Evolutionary conservation across 441 rosid genomes (phyloP).

Genomic region (Populus trichocarpa): DNA sequence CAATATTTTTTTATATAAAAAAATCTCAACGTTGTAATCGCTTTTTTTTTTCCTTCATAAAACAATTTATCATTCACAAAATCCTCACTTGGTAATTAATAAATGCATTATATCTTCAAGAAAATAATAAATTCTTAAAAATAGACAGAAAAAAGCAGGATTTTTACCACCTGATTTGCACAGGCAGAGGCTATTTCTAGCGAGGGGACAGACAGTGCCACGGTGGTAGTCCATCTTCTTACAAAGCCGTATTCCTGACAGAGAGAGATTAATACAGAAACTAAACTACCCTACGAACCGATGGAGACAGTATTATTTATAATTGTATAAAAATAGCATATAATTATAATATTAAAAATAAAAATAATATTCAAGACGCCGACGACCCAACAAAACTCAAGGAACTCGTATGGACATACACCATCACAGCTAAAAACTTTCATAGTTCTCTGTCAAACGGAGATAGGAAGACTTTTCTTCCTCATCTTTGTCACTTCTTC

Average conservation of each 20-base stretch:
- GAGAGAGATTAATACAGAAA: neutral
- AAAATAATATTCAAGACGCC: slow-evolving; percentile 31
- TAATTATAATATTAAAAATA: neutral
- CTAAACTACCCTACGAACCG: neutral
- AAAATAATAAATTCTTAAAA: no score
- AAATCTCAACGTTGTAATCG: neutral
- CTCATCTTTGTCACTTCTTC: neutral
- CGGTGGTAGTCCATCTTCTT: neutral
- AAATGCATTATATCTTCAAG: neutral
- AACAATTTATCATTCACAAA: no score
- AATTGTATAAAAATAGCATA: neutral
- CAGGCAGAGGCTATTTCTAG: neutral
- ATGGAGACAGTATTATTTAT: neutral
- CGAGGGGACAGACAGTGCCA: neutral
- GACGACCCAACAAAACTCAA: slow-evolving; percentile 40
- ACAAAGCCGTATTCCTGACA: slow-evolving; percentile 9
- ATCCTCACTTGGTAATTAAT: neutral
- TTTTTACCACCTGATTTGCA: neutral
- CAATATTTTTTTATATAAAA: no score
- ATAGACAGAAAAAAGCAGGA: no score
- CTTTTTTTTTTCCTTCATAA: no score
- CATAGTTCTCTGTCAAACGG: neutral
- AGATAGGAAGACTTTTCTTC: slow-evolving; percentile 1
- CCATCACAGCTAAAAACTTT: neutral
- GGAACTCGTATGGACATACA: slow-evolving; percentile 4